These are phyloP conservation scores for Rhododendron vialii DNA, from an alignment of 148 eudicot species.

Conservation along the genomic window DNA sequence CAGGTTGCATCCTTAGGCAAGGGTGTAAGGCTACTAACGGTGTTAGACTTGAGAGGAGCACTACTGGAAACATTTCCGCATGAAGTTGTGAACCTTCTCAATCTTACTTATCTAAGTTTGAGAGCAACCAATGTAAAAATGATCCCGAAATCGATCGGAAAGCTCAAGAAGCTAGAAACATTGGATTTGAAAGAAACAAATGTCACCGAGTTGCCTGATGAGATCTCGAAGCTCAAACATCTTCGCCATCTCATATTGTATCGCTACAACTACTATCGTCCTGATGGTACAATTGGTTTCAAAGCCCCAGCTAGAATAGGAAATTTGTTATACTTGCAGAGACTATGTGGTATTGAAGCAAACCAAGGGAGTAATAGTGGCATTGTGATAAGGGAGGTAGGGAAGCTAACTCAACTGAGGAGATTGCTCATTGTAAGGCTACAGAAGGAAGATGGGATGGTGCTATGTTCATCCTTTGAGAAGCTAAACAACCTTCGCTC, in stretches of 20 bases:
- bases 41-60: background rate
- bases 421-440: background rate
- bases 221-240: background rate
- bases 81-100: background rate
- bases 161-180: background rate
- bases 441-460: too few relatives aligned
- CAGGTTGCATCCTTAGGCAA: background rate
- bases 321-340: too few relatives aligned
- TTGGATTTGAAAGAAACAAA: background rate
- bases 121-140: background rate
- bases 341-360: background rate
- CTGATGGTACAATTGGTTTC: too few relatives aligned
- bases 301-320: too few relatives aligned
- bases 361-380: background rate
- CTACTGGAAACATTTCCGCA: background rate
- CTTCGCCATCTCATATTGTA: background rate
- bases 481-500: too few relatives aligned
- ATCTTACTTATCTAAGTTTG: background rate
- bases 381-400: slow-evolving; percentile 4
- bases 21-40: background rate
- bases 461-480: too few relatives aligned
- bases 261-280: too few relatives aligned
- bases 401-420: slow-evolving; percentile 16
- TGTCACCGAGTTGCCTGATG: background rate
- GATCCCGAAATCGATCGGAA: background rate